Conservation (phyloP, 805 yeast genomes). For the Brettanomyces sp. region DNA sequence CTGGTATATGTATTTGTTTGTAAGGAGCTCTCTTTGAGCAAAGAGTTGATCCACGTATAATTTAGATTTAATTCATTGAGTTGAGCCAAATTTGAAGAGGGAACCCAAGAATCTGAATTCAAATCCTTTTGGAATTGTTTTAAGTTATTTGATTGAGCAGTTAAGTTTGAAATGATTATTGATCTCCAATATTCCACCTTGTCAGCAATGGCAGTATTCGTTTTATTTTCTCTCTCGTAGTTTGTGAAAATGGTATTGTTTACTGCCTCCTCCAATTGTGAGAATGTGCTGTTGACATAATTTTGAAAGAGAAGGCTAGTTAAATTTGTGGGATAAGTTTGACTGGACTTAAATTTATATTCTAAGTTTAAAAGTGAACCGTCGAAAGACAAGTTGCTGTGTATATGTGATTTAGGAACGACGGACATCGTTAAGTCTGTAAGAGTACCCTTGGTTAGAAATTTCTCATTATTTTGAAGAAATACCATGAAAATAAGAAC, state of each 20-base stretch:
- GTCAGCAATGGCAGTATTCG: background rate
- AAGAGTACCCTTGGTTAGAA: too few relatives aligned
- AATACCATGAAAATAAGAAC: too few relatives aligned
- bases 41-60: conserved; percentile 3
- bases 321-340: too few relatives aligned
- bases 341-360: too few relatives aligned
- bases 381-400: too few relatives aligned
- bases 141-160: background rate
- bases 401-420: too few relatives aligned
- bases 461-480: too few relatives aligned
- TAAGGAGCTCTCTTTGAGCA: background rate
- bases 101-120: background rate
- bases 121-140: background rate
- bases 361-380: too few relatives aligned
- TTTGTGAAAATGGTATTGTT: background rate
- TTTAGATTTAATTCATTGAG: background rate
- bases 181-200: background rate
- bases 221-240: background rate
- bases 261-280: background rate
- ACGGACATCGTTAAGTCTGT: too few relatives aligned
- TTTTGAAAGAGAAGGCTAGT: background rate
- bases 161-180: background rate
- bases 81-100: background rate
- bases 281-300: background rate
- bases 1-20: background rate